phyloP scores from a whole-genome alignment of 345 rosid genomes.

The Salix purpurea region DNA sequence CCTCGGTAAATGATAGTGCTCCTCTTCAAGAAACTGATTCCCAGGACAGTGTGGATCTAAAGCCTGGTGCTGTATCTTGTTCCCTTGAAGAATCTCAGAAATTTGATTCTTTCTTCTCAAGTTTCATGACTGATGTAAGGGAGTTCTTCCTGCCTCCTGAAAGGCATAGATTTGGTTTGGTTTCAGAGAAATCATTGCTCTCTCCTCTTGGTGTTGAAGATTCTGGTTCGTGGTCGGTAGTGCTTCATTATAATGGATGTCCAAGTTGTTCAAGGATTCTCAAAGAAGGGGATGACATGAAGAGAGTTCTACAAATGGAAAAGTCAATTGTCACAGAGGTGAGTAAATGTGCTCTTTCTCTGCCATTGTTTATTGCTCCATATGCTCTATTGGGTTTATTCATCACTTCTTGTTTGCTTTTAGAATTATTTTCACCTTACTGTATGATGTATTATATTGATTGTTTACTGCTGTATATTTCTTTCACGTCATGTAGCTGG shows the following conservation, averaged over 20 bases:
- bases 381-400: too few relatives aligned
- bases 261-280: conserved; percentile 65
- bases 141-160: conserved; percentile 67
- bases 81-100: conserved; percentile 53
- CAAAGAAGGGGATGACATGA: conserved; percentile 51
- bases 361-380: background rate
- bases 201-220: conserved; percentile 45
- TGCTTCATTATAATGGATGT: conserved; percentile 63
- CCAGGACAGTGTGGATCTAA: conserved; percentile 29
- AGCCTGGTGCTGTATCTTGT: conserved; percentile 42
- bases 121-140: conserved; percentile 46
- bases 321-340: conserved; percentile 64
- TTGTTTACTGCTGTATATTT: background rate
- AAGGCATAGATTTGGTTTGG: conserved; percentile 67
- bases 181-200: conserved; percentile 57
- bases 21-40: conserved; percentile 15
- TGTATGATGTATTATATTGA: background rate
- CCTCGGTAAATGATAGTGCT: conserved; percentile 39
- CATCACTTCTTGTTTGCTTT: background rate
- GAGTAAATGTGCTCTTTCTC: conserved; percentile 5
- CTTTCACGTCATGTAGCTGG: conserved; percentile 50
- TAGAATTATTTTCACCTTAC: background rate
- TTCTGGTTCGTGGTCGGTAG: conserved; percentile 59
- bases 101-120: conserved; percentile 62
- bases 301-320: conserved; percentile 39